Evolutionary conservation across 2,329 filamentous ascomycete genomes (phyloP).

Genomic region (Aspergillus fructus): DNA sequence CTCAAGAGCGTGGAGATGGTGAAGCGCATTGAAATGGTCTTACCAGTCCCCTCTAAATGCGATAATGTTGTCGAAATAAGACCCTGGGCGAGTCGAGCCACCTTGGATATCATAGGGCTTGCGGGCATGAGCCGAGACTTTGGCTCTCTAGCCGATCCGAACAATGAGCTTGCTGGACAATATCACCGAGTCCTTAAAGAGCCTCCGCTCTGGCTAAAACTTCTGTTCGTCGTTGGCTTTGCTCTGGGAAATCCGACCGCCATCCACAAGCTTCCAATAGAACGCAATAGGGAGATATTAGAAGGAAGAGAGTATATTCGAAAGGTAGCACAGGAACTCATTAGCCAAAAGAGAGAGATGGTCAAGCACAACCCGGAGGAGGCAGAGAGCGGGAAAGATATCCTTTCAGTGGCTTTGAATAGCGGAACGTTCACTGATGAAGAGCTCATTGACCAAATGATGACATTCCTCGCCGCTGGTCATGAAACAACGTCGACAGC

Average conservation of each 20-base stretch:
- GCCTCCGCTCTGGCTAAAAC: conserved; percentile 25
- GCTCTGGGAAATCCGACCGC: conserved; percentile 65
- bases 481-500: conserved; percentile 78
- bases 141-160: conserved; percentile 60
- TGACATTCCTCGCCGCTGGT: conserved; percentile 83
- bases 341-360: conserved; percentile 66
- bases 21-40: conserved; percentile 54
- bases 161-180: conserved; percentile 54
- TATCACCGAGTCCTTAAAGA: conserved; percentile 29
- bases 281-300: conserved; percentile 66
- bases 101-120: conserved; percentile 73
- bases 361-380: conserved; percentile 32
- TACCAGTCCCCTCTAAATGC: conserved; percentile 37
- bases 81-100: conserved; percentile 65
- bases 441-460: conserved; percentile 81
- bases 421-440: conserved; percentile 75
- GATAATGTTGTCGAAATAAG: conserved; percentile 56
- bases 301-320: conserved; percentile 61
- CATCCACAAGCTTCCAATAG: conserved; percentile 63
- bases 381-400: conserved; percentile 59
- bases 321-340: conserved; percentile 64
- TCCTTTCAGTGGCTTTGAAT: conserved; percentile 75
- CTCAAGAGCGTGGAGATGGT: conserved; percentile 68
- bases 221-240: conserved; percentile 56
- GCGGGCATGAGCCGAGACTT: conserved; percentile 73